Conservation (phyloP, 2,329 filamentous ascomycete species). For the Orbilia blumenaviensis region DNA sequence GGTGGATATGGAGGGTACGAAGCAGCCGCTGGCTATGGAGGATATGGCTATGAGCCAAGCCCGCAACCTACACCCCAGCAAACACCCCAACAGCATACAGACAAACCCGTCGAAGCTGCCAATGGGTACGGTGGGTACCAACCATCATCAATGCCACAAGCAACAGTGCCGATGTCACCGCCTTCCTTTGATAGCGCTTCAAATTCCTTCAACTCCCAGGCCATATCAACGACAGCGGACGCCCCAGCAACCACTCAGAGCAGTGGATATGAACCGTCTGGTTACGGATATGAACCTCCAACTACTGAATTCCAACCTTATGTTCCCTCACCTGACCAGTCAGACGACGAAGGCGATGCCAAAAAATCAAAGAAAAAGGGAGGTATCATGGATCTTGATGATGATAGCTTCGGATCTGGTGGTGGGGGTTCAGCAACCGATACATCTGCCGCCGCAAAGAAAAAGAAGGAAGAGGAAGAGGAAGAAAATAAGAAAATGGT, state of each 20-base stretch:
- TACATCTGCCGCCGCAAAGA: conserved; percentile 66
- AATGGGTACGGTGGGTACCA: conserved; percentile 47
- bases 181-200: conserved; percentile 27
- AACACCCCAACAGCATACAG: conserved; percentile 10
- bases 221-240: conserved; percentile 1
- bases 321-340: conserved; percentile 64
- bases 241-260: conserved; percentile 59
- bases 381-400: conserved; percentile 82
- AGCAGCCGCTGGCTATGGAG: conserved; percentile 66
- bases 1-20: conserved; percentile 65
- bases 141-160: conserved; percentile 17
- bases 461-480: conserved; percentile 75
- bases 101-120: conserved; percentile 3
- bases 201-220: conserved; percentile 14
- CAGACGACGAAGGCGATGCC: conserved; percentile 64
- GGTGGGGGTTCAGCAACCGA: neutral
- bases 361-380: conserved; percentile 74
- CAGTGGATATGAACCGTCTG: conserved; percentile 57
- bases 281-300: conserved; percentile 66
- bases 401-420: conserved; percentile 65
- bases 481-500: conserved; percentile 85
- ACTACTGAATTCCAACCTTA: conserved; percentile 62
- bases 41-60: conserved; percentile 62
- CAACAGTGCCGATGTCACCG: conserved; percentile 32
- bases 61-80: conserved; percentile 36